A percentile compares a stretch with the other conserved stretches of the same genome.
Evolutionary conservation across 352 stramenopile species (phyloP).

Genomic region (Sclerospora graminicola): DNA sequence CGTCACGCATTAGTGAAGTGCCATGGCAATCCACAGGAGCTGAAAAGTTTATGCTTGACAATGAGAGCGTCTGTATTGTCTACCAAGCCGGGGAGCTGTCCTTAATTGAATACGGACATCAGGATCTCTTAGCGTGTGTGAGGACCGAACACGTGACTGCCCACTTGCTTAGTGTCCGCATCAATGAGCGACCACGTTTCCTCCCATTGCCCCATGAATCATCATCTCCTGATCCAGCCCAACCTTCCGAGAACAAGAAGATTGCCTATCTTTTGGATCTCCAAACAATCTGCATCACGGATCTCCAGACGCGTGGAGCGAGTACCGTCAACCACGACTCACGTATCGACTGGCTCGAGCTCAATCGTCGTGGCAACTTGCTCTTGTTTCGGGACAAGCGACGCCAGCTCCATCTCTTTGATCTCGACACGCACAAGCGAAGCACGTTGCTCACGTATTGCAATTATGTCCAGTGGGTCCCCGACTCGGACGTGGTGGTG

Average conservation of each 20-base stretch:
- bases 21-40: constrained; percentile 79
- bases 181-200: no score
- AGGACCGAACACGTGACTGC: no score
- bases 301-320: no score
- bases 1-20: constrained; percentile 87
- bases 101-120: constrained; percentile 91
- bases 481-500: constrained; percentile 92
- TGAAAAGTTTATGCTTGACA: constrained; percentile 95
- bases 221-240: no score
- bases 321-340: no score
- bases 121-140: no score
- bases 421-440: constrained; percentile 78
- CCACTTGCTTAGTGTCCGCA: no score
- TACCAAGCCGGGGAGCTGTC: constrained; percentile 88
- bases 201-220: no score
- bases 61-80: constrained; percentile 84
- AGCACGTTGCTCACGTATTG: constrained; percentile 90
- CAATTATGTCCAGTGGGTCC: constrained; percentile 95
- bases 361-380: constrained; percentile 86
- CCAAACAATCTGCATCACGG: constrained; percentile 87
- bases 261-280: no score
- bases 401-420: constrained; percentile 87
- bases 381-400: constrained; percentile 91
- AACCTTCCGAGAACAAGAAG: no score
- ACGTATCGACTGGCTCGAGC: no score